These are phyloP conservation scores for Kockovaella imperatae DNA, from an alignment of 768 basidiomycete species.

Conservation along the genomic window DNA sequence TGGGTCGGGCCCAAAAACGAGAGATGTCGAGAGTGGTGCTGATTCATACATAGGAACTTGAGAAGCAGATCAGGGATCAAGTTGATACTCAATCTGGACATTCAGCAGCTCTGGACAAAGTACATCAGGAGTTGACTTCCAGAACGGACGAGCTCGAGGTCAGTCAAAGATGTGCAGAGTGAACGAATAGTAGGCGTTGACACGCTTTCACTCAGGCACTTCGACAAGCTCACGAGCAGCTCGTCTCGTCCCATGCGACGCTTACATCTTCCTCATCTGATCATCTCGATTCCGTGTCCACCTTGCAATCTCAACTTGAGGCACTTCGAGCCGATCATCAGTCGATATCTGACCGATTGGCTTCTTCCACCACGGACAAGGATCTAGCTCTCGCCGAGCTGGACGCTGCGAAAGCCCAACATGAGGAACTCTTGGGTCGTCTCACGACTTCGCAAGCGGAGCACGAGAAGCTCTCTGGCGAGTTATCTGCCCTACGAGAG, in stretches of 20 bases:
- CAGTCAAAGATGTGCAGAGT: not conserved
- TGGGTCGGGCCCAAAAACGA: too few relatives aligned
- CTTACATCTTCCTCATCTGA: slow-evolving; percentile 7
- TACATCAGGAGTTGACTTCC: too few relatives aligned
- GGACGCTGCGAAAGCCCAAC: slow-evolving; percentile 10
- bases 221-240: slow-evolving; percentile 10
- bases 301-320: slow-evolving; percentile 10
- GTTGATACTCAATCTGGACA: too few relatives aligned
- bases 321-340: slow-evolving; percentile 5
- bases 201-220: slow-evolving; percentile 2
- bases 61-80: too few relatives aligned
- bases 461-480: too few relatives aligned
- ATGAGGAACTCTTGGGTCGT: too few relatives aligned
- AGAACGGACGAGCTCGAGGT: not conserved
- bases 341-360: too few relatives aligned
- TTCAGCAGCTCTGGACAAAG: not conserved
- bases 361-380: too few relatives aligned
- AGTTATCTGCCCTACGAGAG: too few relatives aligned
- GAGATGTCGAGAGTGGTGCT: too few relatives aligned
- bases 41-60: too few relatives aligned
- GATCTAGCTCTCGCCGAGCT: not conserved
- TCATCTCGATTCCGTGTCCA: slow-evolving; percentile 7
- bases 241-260: slow-evolving; percentile 7
- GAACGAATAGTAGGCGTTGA: slow-evolving; percentile 2
- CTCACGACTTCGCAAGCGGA: too few relatives aligned